phyloP scores from a whole-genome alignment of 1,284 basidiomycete species.

The Malassezia sp. region DNA sequence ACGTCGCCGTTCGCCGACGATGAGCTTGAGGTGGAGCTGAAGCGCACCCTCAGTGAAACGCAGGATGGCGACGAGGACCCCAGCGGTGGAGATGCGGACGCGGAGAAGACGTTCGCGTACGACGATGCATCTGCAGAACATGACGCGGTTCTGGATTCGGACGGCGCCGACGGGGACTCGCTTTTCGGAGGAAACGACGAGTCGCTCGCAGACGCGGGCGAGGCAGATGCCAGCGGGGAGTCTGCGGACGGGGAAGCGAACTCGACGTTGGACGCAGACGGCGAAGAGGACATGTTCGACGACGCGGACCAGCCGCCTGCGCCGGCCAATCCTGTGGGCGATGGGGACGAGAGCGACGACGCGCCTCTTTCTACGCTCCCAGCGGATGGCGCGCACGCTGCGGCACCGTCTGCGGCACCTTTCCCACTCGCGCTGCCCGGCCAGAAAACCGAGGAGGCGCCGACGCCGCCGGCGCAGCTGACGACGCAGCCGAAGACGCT shows the following conservation, averaged over 20 bases:
- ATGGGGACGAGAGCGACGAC: background rate
- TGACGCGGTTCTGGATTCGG: slow-evolving; percentile 29
- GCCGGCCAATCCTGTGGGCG: background rate
- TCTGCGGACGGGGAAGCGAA: slow-evolving; percentile 19
- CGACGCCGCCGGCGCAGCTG: background rate
- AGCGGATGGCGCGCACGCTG: no score
- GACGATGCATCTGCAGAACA: slow-evolving; percentile 17
- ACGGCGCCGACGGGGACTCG: slow-evolving; percentile 29
- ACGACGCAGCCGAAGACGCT: slow-evolving; percentile 1
- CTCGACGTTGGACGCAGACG: slow-evolving; percentile 20
- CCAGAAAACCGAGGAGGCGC: background rate
- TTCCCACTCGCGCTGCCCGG: slow-evolving; percentile 2
- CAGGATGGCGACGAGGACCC: slow-evolving; percentile 15
- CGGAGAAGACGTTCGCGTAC: slow-evolving; percentile 15
- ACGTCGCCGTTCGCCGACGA: slow-evolving; percentile 21
- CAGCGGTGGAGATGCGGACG: slow-evolving; percentile 12
- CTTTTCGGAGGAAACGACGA: slow-evolving; percentile 20
- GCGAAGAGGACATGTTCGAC: background rate
- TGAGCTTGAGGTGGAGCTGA: slow-evolving; percentile 32
- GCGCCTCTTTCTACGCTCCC: background rate
- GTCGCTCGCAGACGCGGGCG: slow-evolving; percentile 12
- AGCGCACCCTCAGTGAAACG: slow-evolving; percentile 21
- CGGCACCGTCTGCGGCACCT: background rate
- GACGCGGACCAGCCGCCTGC: no score
- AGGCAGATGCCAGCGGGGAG: slow-evolving; percentile 19